Conservation (phyloP, 768 basidiomycete genomes). For the Leccinum obscurum region DNA sequence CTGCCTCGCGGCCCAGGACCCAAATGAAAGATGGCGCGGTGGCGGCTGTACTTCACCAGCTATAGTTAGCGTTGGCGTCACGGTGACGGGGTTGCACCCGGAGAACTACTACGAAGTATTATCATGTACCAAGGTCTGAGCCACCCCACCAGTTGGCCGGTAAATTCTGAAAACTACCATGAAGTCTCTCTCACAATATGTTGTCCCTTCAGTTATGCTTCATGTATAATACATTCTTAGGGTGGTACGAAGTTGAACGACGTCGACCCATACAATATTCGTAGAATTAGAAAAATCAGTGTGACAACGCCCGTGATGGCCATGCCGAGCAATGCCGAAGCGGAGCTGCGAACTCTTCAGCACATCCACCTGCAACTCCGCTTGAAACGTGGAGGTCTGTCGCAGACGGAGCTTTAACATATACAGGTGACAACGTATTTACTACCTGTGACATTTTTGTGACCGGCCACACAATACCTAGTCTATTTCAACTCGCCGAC, state of each 20-base stretch:
- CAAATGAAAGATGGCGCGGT: slow-evolving; percentile 13
- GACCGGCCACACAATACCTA: too few relatives aligned
- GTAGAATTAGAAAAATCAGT: neutral
- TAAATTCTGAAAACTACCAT: neutral
- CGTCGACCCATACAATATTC: neutral
- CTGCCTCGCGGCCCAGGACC: slow-evolving; percentile 14
- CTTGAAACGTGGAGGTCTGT: too few relatives aligned
- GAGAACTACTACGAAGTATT: too few relatives aligned
- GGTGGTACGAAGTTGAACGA: neutral
- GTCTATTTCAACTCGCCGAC: too few relatives aligned
- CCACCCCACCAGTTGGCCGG: neutral
- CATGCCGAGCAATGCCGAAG: neutral
- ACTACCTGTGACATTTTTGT: too few relatives aligned
- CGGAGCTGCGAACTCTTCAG: neutral
- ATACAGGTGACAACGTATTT: too few relatives aligned
- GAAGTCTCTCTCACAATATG: neutral
- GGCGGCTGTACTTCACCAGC: neutral
- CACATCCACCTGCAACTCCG: too few relatives aligned
- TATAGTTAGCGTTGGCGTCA: too few relatives aligned
- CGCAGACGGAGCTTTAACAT: too few relatives aligned
- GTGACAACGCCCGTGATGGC: neutral
- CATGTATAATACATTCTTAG: neutral
- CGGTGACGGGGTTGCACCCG: too few relatives aligned
- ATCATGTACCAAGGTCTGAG: too few relatives aligned
- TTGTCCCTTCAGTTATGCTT: neutral